Evolutionary conservation across 163 green algal genomes (phyloP).

Genomic region (Scenedesmus sp.): DNA sequence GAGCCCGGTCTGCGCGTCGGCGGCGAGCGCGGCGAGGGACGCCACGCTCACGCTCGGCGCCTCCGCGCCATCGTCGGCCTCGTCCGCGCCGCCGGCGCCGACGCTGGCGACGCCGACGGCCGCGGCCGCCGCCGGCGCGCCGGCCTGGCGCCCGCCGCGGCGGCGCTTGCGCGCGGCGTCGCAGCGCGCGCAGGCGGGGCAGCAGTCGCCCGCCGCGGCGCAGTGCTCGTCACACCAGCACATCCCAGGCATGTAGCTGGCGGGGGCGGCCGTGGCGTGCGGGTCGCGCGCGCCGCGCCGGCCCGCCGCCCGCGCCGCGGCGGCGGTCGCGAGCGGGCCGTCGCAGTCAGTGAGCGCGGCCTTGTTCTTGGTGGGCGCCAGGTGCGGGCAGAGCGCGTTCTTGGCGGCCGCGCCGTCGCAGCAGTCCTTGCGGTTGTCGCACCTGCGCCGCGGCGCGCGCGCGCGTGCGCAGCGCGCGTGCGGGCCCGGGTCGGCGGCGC

Average conservation of each 20-base stretch:
- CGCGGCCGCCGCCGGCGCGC: no score
- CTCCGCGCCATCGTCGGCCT: background rate
- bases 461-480: no score
- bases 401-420: slow-evolving; percentile 20
- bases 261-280: background rate
- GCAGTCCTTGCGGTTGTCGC: background rate
- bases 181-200: background rate
- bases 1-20: background rate
- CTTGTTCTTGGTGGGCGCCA: slow-evolving; percentile 8
- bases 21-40: background rate
- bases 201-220: slow-evolving; percentile 27
- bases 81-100: background rate
- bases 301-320: background rate
- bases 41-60: background rate
- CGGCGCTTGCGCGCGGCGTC: background rate
- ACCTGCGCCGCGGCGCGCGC: no score
- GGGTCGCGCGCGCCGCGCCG: no score
- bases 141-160: no score
- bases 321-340: background rate
- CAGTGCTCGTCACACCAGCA: slow-evolving; percentile 39
- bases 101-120: background rate
- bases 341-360: background rate
- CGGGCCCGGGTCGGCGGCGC: no score
- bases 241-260: slow-evolving; percentile 29
- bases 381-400: slow-evolving; percentile 11